A percentile compares a stretch with the other conserved stretches of the same genome.
phyloP scores from a whole-genome alignment of 2,329 filamentous ascomycete species.

The Phialocephala subalpina region DNA sequence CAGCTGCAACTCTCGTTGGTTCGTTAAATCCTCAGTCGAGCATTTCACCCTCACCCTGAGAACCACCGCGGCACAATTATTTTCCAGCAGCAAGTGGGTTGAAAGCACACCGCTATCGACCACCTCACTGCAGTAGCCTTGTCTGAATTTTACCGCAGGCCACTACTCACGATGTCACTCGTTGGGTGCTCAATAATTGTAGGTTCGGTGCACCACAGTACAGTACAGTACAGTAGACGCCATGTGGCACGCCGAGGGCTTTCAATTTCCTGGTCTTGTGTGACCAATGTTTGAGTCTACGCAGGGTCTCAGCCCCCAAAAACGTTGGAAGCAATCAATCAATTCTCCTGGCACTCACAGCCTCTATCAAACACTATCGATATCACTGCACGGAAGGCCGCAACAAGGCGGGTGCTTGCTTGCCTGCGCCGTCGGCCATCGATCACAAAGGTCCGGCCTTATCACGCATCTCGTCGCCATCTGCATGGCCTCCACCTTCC shows the following conservation, averaged over 20 bases:
- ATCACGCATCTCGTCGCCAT: constrained; percentile 2
- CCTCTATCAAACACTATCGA: constrained; percentile 13
- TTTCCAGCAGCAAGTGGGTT: not conserved
- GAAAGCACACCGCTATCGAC: constrained; percentile 25
- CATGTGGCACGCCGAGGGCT: not conserved
- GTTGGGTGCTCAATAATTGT: no score
- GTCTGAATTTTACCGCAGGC: not conserved
- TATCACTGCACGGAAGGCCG: not conserved
- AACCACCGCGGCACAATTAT: not conserved
- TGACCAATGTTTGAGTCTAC: not conserved
- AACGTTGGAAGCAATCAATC: constrained; percentile 4
- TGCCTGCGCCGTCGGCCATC: constrained; percentile 4
- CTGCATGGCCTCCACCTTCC: not conserved
- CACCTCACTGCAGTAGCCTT: constrained; percentile 13
- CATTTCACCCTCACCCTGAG: no score
- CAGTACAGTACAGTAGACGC: not conserved
- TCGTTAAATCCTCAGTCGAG: no score
- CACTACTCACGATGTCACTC: not conserved
- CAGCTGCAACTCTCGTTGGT: no score
- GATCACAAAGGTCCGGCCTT: not conserved
- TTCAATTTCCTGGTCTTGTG: not conserved
- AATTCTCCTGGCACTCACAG: constrained; percentile 1
- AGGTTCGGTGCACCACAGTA: no score
- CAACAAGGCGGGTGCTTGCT: not conserved
- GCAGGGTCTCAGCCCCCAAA: not conserved